Base-by-base conservation (phyloP, 164 flowering plant genomes). In the Tetracentron sinense region DNA sequence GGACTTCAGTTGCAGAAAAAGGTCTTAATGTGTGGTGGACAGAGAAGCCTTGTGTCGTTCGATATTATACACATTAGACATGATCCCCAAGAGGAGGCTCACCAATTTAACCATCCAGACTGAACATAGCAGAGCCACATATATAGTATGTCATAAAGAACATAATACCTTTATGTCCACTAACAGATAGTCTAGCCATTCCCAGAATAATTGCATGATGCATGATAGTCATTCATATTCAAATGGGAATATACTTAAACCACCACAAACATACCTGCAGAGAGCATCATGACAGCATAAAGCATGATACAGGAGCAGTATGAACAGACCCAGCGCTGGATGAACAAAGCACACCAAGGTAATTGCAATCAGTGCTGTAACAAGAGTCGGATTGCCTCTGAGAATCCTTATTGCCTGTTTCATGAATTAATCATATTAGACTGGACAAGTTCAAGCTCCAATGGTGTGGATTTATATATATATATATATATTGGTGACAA, bases 321-420 rank as follows among this genome's bases (percentile, higher is more conserved):
- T 38, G 33, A 78, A 73, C 28, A 95, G 79, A 62, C 99, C 99
- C 63, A 95, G 58, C 0, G 96, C 92, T 49, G 97, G 97, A 82
- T 92, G 99, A 75, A 88, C 83, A 72, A 90, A 77, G 76, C 83
- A 88, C 42, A 79, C 88, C 76, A 92, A 66, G 46, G 70, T 50
- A 62, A 76, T 64, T 38, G 92, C 76, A 68, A 76, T 61, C 28
- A 81, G 35, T 50, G 82, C 73, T 11, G 81, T 73, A 72, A 78
- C 70, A 63, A 88, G 69, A 58, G 72, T 60, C 25, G 88, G 79
- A 69, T 87, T 83, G 52, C 70, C 79, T 73, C 68, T 78, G 47
- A 92, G 28, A 61, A 85, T 54, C 70, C 83, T 72, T 17, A 83
- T 56, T 66, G 79, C 96, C 99, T 95, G 87, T 58, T 80, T 56